phyloP scores from a whole-genome alignment of 495 filamentous ascomycete species.

The Penicillium robsamsonii region DNA sequence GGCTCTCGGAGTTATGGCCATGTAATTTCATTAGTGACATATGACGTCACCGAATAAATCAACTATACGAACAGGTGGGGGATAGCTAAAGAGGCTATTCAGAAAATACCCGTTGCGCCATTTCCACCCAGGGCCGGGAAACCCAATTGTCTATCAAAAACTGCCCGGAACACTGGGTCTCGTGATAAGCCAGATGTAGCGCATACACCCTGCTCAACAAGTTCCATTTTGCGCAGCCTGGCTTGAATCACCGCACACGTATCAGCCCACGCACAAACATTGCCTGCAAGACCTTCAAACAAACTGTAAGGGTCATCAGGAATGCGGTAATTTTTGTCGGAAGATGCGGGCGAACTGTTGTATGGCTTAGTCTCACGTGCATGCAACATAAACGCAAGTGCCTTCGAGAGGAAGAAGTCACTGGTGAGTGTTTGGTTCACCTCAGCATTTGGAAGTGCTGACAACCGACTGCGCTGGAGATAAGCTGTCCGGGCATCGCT shows the following conservation, averaged over 20 bases:
- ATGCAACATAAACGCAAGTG: slow-evolving; percentile 42
- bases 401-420: slow-evolving; percentile 45
- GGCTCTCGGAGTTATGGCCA: neutral
- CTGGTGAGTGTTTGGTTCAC: slow-evolving; percentile 22
- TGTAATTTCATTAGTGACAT: neutral
- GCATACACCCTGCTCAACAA: slow-evolving; percentile 20
- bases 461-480: slow-evolving; percentile 14
- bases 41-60: neutral
- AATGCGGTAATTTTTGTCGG: slow-evolving; percentile 37
- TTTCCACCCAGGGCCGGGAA: slow-evolving; percentile 34
- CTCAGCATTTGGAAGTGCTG: slow-evolving; percentile 1
- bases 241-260: slow-evolving; percentile 39
- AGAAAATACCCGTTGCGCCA: slow-evolving; percentile 28
- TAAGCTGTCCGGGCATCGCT: slow-evolving; percentile 26
- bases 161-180: slow-evolving; percentile 20
- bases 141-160: slow-evolving; percentile 26
- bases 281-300: slow-evolving; percentile 47
- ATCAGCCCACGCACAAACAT: slow-evolving; percentile 48
- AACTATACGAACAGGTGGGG: neutral
- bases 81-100: neutral
- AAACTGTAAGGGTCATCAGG: slow-evolving; percentile 46
- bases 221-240: slow-evolving; percentile 34
- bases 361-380: slow-evolving; percentile 43
- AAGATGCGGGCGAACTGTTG: slow-evolving; percentile 16
- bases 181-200: slow-evolving; percentile 1